Percentiles rank a stretch among this genome's conserved stretches.
These are phyloP conservation scores for Caryopteris hybrid DNA, from an alignment of 305 asterid species.

Conservation along the genomic window DNA sequence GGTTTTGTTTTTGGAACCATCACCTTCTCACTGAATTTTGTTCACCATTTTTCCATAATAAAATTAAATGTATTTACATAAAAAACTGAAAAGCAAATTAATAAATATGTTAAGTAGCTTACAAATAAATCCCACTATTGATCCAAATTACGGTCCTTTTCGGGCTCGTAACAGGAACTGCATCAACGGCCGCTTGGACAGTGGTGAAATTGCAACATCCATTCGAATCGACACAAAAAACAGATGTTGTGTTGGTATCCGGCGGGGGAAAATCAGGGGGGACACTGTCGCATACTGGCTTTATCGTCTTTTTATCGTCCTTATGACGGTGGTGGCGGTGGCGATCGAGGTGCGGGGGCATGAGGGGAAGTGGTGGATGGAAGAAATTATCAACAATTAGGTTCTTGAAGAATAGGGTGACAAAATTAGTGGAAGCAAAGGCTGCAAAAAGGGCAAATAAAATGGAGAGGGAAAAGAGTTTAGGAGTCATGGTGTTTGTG, in stretches of 20 bases:
- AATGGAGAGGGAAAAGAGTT: conserved; percentile 35
- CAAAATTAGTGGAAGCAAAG: conserved; percentile 37
- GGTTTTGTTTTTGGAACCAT: conserved; percentile 60
- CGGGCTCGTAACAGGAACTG: conserved; percentile 43
- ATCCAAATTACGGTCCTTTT: conserved; percentile 76
- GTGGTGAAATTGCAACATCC: conserved; percentile 91
- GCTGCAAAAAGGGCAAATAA: conserved; percentile 42
- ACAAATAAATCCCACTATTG: conserved; percentile 76
- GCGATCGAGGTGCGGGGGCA: not conserved
- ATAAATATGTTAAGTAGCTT: conserved; percentile 26
- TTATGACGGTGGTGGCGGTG: conserved; percentile 22
- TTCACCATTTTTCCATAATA: not conserved
- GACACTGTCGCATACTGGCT: conserved; percentile 51
- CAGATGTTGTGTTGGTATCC: conserved; percentile 49
- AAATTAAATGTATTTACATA: not conserved
- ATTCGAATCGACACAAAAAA: conserved; percentile 63
- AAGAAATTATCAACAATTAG: conserved; percentile 5
- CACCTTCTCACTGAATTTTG: conserved; percentile 62
- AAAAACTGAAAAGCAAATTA: not conserved
- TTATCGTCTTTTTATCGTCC: conserved; percentile 13
- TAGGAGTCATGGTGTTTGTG: conserved; percentile 31
- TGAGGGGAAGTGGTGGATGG: conserved; percentile 12
- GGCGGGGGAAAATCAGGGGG: conserved; percentile 62
- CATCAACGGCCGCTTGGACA: conserved; percentile 84
- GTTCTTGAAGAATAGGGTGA: conserved; percentile 4